Evolutionary conservation across 1,139 yeast species (phyloP).

Genomic region (Zygosaccharomyces pseudobailii): DNA sequence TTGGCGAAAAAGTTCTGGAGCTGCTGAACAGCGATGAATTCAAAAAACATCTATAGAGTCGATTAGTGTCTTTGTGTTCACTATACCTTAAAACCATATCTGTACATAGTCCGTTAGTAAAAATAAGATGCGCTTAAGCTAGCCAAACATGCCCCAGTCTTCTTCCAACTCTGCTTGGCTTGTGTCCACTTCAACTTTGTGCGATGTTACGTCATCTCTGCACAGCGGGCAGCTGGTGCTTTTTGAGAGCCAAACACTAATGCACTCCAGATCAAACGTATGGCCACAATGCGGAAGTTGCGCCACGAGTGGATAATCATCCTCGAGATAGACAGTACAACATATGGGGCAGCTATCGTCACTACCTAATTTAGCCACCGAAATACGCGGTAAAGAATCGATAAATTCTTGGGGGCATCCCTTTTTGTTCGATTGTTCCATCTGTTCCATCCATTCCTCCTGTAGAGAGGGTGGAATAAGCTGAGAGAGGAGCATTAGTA

Average conservation of each 20-base stretch:
- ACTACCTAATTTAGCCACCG: constrained; percentile 45
- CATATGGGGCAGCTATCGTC: constrained; percentile 80
- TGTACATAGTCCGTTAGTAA: constrained; percentile 3
- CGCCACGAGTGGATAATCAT: constrained; percentile 75
- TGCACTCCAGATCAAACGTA: constrained; percentile 81
- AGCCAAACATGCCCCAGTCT: constrained; percentile 77
- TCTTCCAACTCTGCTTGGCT: constrained; percentile 65
- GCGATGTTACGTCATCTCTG: constrained; percentile 59
- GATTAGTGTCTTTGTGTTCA: neutral
- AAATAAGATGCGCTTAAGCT: constrained; percentile 8
- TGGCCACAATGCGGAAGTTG: constrained; percentile 73
- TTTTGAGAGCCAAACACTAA: constrained; percentile 80
- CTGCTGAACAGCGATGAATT: constrained; percentile 64
- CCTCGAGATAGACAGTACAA: constrained; percentile 65
- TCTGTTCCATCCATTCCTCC: constrained; percentile 25
- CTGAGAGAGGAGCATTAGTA: constrained; percentile 27
- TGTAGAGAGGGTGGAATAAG: constrained; percentile 27
- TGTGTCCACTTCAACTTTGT: constrained; percentile 50
- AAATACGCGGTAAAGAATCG: constrained; percentile 71
- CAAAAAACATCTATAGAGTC: constrained; percentile 33
- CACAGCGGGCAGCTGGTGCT: constrained; percentile 88
- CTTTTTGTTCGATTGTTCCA: constrained; percentile 27
- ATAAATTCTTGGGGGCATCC: constrained; percentile 70
- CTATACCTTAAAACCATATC: too few species aligned
- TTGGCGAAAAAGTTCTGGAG: constrained; percentile 68